Evolutionary conservation across 2,329 filamentous ascomycete genomes (phyloP).

Genomic region (Pseudogymnoascus sp.): DNA sequence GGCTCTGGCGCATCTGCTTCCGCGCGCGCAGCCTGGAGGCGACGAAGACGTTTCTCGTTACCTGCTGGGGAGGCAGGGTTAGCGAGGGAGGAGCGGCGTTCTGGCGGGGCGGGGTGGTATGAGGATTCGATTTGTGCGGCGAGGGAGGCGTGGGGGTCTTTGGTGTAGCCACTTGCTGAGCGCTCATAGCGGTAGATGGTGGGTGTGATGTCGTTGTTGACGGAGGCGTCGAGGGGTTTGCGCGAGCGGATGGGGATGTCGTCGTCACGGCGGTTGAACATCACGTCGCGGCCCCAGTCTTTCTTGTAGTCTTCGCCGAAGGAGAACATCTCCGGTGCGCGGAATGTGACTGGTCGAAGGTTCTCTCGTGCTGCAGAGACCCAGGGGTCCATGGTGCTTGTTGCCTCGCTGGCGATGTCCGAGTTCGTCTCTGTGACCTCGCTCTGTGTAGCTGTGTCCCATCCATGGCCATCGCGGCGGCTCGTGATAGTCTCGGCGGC

Average conservation of each 20-base stretch:
- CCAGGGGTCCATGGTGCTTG: constrained; percentile 17
- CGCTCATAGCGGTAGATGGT: constrained; percentile 14
- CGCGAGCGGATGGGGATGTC: constrained; percentile 16
- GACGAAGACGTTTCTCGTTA: constrained; percentile 4
- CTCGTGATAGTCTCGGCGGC: constrained; percentile 28
- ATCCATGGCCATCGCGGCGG: constrained; percentile 27
- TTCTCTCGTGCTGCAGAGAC: constrained; percentile 8
- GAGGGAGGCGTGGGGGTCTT: constrained; percentile 8
- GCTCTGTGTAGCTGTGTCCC: constrained; percentile 26
- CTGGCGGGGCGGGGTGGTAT: constrained; percentile 17
- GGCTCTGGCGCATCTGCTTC: background rate
- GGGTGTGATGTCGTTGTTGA: background rate
- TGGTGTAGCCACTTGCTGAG: background rate
- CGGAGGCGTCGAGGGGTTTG: constrained; percentile 14
- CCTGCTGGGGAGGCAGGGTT: constrained; percentile 12
- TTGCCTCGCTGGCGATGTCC: constrained; percentile 10
- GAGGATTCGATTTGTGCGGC: constrained; percentile 15
- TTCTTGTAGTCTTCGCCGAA: constrained; percentile 13
- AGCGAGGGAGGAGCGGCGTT: constrained; percentile 24
- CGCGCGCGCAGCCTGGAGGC: background rate
- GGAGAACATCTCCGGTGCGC: constrained; percentile 12
- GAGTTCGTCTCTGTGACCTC: constrained; percentile 23
- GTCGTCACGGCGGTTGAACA: constrained; percentile 18
- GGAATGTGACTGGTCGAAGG: constrained; percentile 14
- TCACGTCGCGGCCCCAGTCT: constrained; percentile 22